Percentiles rank a stretch among this genome's conserved stretches.
phyloP scores from a whole-genome alignment of 352 stramenopile genomes.

The Pythium myriotylum region DNA sequence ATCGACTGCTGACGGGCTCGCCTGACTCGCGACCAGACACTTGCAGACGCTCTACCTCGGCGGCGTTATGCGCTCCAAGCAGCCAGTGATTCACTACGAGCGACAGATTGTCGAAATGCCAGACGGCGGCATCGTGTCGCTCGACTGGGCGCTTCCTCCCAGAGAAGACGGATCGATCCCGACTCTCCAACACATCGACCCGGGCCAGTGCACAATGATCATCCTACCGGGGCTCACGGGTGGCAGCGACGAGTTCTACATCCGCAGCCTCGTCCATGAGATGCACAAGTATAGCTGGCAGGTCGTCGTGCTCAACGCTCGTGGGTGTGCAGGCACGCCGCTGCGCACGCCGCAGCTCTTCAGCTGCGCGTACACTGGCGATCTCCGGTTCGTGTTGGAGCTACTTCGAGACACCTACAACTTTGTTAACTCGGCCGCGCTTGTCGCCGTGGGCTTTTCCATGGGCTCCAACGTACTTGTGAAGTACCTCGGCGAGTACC shows the following conservation, averaged over 20 bases:
- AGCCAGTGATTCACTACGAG: constrained; percentile 48
- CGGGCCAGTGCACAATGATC: constrained; percentile 42
- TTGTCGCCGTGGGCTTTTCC: constrained; percentile 66
- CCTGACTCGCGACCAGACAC: constrained; percentile 35
- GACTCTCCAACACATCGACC: constrained; percentile 33
- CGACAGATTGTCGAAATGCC: constrained; percentile 57
- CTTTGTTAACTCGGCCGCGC: constrained; percentile 35
- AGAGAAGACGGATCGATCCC: constrained; percentile 15
- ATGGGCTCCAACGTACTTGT: constrained; percentile 77
- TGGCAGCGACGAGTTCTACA: constrained; percentile 69
- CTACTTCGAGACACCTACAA: constrained; percentile 45
- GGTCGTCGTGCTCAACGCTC: constrained; percentile 73
- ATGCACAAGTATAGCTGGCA: constrained; percentile 57
- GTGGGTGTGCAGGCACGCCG: constrained; percentile 64
- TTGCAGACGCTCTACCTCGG: constrained; percentile 58
- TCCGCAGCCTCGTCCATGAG: constrained; percentile 47
- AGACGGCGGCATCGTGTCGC: constrained; percentile 70
- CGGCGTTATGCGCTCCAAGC: constrained; percentile 35
- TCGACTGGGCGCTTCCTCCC: constrained; percentile 69
- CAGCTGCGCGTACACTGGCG: constrained; percentile 70
- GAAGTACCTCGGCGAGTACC: constrained; percentile 76
- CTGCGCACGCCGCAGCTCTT: constrained; percentile 66
- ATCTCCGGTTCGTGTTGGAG: constrained; percentile 52
- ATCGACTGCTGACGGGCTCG: background rate
- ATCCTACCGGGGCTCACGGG: constrained; percentile 63